Evolutionary conservation across 768 basidiomycete genomes (phyloP), one percentile per base, ranked within the genome.

Genomic region (Pisolithus orientalis): DNA sequence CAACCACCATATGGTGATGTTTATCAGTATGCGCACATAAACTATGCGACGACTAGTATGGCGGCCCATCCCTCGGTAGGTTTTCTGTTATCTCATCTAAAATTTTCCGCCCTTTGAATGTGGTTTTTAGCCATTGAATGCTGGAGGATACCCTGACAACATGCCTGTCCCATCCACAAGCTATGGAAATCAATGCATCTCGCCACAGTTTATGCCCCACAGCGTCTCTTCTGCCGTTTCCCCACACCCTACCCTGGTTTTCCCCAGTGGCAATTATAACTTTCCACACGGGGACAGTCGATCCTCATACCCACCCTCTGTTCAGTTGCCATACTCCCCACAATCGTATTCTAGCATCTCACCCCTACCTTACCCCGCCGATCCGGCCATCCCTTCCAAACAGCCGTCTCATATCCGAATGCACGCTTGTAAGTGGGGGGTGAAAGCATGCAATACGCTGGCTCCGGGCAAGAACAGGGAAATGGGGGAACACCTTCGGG

Each of bases 381-480:
- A 17, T 24, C n/a, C 4, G 17, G 11, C 46, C 13, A 29, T 17
- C 4, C n/a, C 46, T 32, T 16, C 39, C 21, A 14, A 31, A 32
- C 25, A 32, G 5, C 56, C 42, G 11, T 47, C 44, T 2, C 28
- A 39, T 3, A 62, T 61, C 52, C 5, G 27, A 50, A 61, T 45
- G 32, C 29, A 28, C 64, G 63, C 39, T 55, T 51, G 5, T 67
- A 65, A 65, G n/a, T 57, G 40, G 49, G 42, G 44, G 32, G 59
- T 9, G 63, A 61, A 63, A 16, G 51, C 0, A 9, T 65, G 65
- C 50, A 38, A 57, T 25, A 65, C 61, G 31, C 32, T 21, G 6
- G 65, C 61, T 37, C 65, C 65, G 1, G 65, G 65, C 3, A 65
- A 44, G 31, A 65, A 67, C 44, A 59, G 65, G n/a, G 65, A 65